phyloP scores from a whole-genome alignment of 352 stramenopile genomes.

The Pythium pyrilobum region DNA sequence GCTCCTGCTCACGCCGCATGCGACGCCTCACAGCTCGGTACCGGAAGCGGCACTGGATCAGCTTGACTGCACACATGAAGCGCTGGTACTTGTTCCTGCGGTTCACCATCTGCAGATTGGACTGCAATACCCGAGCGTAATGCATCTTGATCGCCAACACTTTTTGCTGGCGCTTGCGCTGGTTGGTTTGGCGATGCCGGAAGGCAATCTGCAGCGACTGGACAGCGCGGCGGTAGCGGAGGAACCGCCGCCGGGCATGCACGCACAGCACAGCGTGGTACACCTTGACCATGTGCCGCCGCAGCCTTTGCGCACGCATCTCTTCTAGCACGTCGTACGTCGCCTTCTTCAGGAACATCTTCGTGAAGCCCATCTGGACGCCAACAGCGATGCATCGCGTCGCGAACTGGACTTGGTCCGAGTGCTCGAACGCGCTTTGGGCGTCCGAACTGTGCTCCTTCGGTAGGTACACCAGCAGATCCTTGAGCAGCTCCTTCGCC shows the following conservation, averaged over 20 bases:
- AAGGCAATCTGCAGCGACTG: slow-evolving; percentile 54
- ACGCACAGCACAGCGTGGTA: slow-evolving; percentile 64
- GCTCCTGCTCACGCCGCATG: neutral
- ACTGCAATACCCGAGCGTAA: slow-evolving; percentile 48
- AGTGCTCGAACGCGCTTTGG: slow-evolving; percentile 61
- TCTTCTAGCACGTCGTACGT: slow-evolving; percentile 90
- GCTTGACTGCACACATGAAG: slow-evolving; percentile 43
- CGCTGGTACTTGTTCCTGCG: slow-evolving; percentile 49
- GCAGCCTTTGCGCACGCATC: slow-evolving; percentile 67
- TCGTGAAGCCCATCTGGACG: slow-evolving; percentile 92
- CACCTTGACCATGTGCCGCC: slow-evolving; percentile 69
- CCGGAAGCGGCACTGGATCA: slow-evolving; percentile 71
- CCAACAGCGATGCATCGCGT: slow-evolving; percentile 52
- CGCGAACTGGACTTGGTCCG: slow-evolving; percentile 60
- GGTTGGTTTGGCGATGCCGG: slow-evolving; percentile 43
- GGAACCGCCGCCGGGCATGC: slow-evolving; percentile 44
- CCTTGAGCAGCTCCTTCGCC: slow-evolving; percentile 70
- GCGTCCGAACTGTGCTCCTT: slow-evolving; percentile 83
- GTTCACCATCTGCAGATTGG: slow-evolving; percentile 47
- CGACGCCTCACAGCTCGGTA: slow-evolving; percentile 33
- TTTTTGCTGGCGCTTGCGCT: slow-evolving; percentile 24
- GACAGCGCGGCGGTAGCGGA: slow-evolving; percentile 51
- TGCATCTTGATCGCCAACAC: slow-evolving; percentile 31
- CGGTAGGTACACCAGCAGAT: slow-evolving; percentile 88
- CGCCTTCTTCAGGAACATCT: slow-evolving; percentile 93